phyloP scores from a whole-genome alignment of 441 rosid genomes.

The Geranium incanum region DNA sequence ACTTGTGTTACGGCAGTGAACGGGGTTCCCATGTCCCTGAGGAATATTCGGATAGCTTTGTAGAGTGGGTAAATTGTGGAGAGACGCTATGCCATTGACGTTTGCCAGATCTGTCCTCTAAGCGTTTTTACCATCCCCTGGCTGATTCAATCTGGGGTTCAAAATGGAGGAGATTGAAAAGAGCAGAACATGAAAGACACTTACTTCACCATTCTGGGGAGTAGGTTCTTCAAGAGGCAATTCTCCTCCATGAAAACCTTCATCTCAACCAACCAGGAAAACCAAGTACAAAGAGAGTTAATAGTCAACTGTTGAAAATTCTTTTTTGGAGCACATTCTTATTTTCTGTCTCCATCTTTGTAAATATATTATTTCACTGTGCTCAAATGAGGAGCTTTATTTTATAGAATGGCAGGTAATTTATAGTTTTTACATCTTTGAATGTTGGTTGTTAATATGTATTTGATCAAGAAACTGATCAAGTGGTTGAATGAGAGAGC shows the following conservation, averaged over 20 bases:
- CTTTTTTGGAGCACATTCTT: conserved; percentile 39
- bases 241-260: conserved; percentile 22
- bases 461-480: conserved; percentile 15
- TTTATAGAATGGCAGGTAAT: conserved; percentile 34
- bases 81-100: conserved; percentile 70
- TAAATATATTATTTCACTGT: conserved; percentile 31
- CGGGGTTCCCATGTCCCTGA: conserved; percentile 35
- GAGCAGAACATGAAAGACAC: conserved; percentile 10
- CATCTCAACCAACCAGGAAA: conserved; percentile 15
- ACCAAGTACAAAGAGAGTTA: conserved; percentile 38
- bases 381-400: conserved; percentile 34
- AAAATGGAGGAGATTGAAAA: conserved; percentile 6
- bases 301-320: conserved; percentile 35
- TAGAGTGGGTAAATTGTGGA: conserved; percentile 70
- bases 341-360: conserved; percentile 25
- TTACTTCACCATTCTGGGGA: conserved; percentile 14
- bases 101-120: background rate
- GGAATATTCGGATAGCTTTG: conserved; percentile 73
- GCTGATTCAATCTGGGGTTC: conserved; percentile 13
- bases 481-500: conserved; percentile 21
- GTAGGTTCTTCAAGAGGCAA: conserved; percentile 13
- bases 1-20: conserved; percentile 26
- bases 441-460: conserved; percentile 25
- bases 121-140: background rate
- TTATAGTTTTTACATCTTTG: conserved; percentile 32